Percentiles rank a stretch among this genome's conserved stretches.
phyloP scores from a whole-genome alignment of 83 land plant species.

The Diphasiastrum complanatum region DNA sequence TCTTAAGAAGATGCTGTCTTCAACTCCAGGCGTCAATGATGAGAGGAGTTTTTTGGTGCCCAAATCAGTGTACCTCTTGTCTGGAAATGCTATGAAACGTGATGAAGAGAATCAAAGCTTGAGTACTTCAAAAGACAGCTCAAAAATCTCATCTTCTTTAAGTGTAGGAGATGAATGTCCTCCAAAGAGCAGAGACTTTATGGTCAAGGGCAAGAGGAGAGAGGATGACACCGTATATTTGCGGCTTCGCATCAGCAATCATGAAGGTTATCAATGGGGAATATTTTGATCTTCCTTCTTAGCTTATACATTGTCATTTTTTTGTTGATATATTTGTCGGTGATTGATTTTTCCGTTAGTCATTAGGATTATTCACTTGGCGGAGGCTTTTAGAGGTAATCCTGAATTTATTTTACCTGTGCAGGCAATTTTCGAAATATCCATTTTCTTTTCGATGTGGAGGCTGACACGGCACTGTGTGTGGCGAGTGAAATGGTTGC shows the following conservation, averaged over 20 bases:
- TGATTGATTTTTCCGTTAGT: background rate
- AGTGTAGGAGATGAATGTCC: constrained; percentile 14
- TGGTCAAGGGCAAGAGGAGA: constrained; percentile 55
- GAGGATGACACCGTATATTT: constrained; percentile 56
- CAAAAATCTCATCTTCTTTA: constrained; percentile 2
- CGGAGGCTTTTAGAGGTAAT: background rate
- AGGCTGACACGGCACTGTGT: constrained; percentile 57
- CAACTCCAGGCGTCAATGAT: background rate
- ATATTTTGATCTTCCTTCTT: background rate
- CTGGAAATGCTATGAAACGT: background rate
- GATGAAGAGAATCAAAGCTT: constrained; percentile 22
- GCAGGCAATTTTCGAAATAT: constrained; percentile 71
- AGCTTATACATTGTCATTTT: background rate
- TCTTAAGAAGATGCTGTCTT: too few relatives aligned
- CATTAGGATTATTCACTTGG: background rate
- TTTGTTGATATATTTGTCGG: background rate
- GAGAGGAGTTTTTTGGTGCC: too few relatives aligned
- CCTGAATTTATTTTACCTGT: constrained; percentile 6
- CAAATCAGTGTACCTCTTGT: background rate
- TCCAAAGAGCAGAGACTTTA: constrained; percentile 45
- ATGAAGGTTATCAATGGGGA: constrained; percentile 36
- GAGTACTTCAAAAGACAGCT: background rate
- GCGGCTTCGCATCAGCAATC: constrained; percentile 62
- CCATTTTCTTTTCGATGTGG: constrained; percentile 72
- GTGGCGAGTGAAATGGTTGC: constrained; percentile 90